Conservation (phyloP, 176 grass and related monocot species). For the Aegilops sharonensis region DNA sequence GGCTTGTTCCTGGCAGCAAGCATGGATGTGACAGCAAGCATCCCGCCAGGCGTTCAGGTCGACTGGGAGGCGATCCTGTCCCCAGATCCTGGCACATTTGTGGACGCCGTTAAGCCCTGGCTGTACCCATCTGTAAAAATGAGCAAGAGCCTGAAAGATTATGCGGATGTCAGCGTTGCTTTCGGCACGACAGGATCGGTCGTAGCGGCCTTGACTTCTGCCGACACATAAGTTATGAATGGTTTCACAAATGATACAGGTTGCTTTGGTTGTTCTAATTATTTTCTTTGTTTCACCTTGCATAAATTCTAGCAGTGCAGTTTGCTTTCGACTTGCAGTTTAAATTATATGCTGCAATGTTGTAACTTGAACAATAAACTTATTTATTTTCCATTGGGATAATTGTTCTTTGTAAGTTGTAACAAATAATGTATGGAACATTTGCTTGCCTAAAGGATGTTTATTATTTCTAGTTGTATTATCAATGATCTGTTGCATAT, state of each 20-base stretch:
- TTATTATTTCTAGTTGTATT: background rate
- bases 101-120: constrained; percentile 64
- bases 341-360: constrained; percentile 6
- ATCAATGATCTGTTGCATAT: background rate
- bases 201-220: constrained; percentile 73
- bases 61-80: constrained; percentile 96
- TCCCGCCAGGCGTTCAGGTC: constrained; percentile 72
- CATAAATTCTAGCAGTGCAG: background rate
- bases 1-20: constrained; percentile 87
- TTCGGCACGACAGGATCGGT: constrained; percentile 82
- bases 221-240: constrained; percentile 37
- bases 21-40: constrained; percentile 78
- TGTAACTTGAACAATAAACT: constrained; percentile 29
- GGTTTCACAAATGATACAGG: constrained; percentile 8
- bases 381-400: constrained; percentile 2
- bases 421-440: constrained; percentile 8
- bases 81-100: constrained; percentile 49
- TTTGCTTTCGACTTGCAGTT: constrained; percentile 2
- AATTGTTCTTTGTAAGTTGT: constrained; percentile 21
- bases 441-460: background rate
- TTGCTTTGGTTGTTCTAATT: constrained; percentile 7
- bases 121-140: constrained; percentile 70
- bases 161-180: constrained; percentile 54
- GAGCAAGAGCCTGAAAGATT: constrained; percentile 69
- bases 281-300: constrained; percentile 13